Evolutionary conservation across 306 rosid species (phyloP), one percentile per base, ranked within the genome.

Genomic region (Adenanthera pavonina): DNA sequence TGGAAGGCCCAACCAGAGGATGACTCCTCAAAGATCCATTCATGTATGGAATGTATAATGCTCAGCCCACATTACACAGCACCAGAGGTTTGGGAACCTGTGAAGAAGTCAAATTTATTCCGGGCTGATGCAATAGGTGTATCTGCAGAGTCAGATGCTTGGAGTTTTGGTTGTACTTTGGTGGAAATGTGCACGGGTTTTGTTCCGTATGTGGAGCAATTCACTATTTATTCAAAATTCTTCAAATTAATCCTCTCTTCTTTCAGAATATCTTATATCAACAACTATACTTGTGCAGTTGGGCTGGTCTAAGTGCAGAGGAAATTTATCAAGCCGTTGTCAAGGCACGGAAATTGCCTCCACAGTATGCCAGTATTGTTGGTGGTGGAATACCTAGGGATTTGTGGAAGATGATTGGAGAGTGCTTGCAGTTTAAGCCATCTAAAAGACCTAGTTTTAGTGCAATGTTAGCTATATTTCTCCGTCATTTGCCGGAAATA

Each of bases 141-240:
- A 83, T 95, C 98, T 84, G 78, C 90, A 16, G 98, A 95, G 85
- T 95, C 98, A 48, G 99, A 95, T 89, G 98, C 99, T 8, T 95
- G 99, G 99, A 95, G 99, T 92, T 95, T 93, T 88, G 99, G 98
- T 77, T 95, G 98, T 89, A 92, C 99, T 30, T 86, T 95, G 94
- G 99, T 95, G 71, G 98, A 95, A 91, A 95, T 95, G 98, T 95
- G 99, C 92, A 95, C 99, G 59, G 98, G 99, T 87, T 84, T 97
- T 78, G 87, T 89, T 83, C 99, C 98, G 99, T 95, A 95, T 30
- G 99, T 93, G 84, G 80, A 76, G 80, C 85, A 79, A 71, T 83
- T 81, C 72, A 61, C 81, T 80, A 74, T 85, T 65, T 80, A 79
- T 74, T 76, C 76, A 61, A 72, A 75, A 20, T 38, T 85, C 82